Evolutionary conservation across 2,329 filamentous ascomycete genomes (phyloP).

Genomic region (Coniochaeta ligniaria): DNA sequence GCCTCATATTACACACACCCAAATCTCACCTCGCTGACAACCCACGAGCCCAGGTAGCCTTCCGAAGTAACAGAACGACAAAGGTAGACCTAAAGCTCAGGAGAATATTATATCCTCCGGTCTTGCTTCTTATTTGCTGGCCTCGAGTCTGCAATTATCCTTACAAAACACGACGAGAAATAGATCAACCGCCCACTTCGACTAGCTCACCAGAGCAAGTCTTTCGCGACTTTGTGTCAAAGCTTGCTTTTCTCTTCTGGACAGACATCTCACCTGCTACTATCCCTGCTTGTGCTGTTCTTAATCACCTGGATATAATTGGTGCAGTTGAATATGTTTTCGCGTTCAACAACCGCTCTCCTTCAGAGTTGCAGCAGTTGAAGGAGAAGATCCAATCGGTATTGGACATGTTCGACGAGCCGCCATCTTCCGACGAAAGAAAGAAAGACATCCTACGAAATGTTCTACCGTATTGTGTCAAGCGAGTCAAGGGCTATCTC

Average conservation of each 20-base stretch:
- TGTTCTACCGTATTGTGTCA: neutral
- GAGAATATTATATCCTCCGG: neutral
- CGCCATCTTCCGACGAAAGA: neutral
- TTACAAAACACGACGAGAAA: neutral
- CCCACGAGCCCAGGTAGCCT: neutral
- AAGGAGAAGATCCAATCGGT: neutral
- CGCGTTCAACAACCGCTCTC: neutral
- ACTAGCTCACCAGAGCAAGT: neutral
- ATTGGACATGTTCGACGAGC: neutral
- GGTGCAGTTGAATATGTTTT: neutral
- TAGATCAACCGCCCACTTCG: neutral
- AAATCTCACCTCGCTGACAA: neutral
- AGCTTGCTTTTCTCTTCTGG: neutral
- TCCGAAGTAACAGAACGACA: neutral
- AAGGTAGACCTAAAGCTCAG: neutral
- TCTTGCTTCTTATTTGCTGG: neutral
- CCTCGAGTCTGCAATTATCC: neutral
- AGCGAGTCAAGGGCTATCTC: neutral
- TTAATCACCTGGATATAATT: neutral
- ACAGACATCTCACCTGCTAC: neutral
- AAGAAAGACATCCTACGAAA: neutral
- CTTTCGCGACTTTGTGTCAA: neutral
- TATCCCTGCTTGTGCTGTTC: neutral
- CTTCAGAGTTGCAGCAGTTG: neutral
- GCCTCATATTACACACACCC: too few species aligned